Evolutionary conservation across 305 asterid species (phyloP), one percentile per base, ranked within the genome.

Genomic region (Plantago lanceolata): DNA sequence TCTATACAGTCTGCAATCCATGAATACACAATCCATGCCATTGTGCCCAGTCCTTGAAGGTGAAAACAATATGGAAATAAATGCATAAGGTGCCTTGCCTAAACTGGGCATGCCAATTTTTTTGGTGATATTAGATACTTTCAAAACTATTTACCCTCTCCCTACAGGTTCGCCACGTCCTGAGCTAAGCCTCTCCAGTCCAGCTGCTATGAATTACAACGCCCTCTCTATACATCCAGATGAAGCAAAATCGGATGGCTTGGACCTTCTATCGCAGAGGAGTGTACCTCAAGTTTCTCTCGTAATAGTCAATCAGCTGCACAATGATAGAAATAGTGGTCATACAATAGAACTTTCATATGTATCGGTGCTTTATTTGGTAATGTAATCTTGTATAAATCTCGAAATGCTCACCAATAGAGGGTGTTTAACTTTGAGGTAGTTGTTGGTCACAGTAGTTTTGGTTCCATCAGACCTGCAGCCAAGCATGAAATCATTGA

Each of bases 401-500:
- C 28, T 2, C 14, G 29, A 49, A 55, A 44, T 17, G 59, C 79
- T 75, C 81, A 82, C 97, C 85, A 91, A 73, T 51, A 79, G 81
- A 2, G 96, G 97, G 70, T 88, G 67, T 68, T 91, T 76, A 57
- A 83, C 84, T 81, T 88, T 91, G 72, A 91, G 82, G 74, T 79
- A 88, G 62, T 83, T 86, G 85, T 88, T 91, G 60, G 86, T 94
- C 79, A 91, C 96, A 6, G 74, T 77, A 48, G 82, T 76, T 78
- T 78, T 86, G 70, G 79, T 85, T 65, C 98, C 98, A 72, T 91
- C 96, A 52, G 90, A 73, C 88, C 98, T 88, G 80, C 65, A 76
- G 64, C 70, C 75, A 66, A 44, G 65, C 59, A 54, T 24, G 37
- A 55, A 55, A 9, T 28, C 59, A 15, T 26, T 26, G 59, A 55